Conservation (phyloP, 768 basidiomycete species). For the Podaxis pistillaris region DNA sequence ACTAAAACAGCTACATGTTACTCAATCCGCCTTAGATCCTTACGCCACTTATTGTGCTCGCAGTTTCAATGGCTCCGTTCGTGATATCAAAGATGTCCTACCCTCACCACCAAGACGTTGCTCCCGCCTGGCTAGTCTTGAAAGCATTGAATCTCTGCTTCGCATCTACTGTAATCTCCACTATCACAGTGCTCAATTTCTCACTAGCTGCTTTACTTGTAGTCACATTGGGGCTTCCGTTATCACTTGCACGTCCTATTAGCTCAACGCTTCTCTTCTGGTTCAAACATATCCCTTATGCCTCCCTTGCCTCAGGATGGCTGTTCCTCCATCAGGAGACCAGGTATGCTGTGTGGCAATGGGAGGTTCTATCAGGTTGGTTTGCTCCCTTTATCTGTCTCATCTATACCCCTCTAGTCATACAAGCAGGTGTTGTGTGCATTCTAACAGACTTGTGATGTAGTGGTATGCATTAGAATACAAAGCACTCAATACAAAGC, state of each 20-base stretch:
- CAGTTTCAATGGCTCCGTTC: slow-evolving; percentile 30
- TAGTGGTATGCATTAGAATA: slow-evolving; percentile 10
- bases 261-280: slow-evolving; percentile 22
- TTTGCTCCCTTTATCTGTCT: slow-evolving; percentile 79
- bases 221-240: slow-evolving; percentile 60
- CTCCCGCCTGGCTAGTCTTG: slow-evolving; percentile 49
- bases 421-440: slow-evolving; percentile 67
- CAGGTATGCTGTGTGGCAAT: slow-evolving; percentile 61
- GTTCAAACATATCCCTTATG: slow-evolving; percentile 37
- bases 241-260: slow-evolving; percentile 44
- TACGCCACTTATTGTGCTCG: slow-evolving; percentile 7
- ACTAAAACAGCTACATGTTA: background rate
- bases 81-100: slow-evolving; percentile 28
- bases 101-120: slow-evolving; percentile 24
- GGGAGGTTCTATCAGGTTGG: slow-evolving; percentile 81
- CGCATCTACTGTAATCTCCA: slow-evolving; percentile 81
- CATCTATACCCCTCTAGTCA: slow-evolving; percentile 71
- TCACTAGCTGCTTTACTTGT: slow-evolving; percentile 79
- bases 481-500: background rate
- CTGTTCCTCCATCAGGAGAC: slow-evolving; percentile 45
- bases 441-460: slow-evolving; percentile 31
- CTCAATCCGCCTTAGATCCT: slow-evolving; percentile 6
- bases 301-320: slow-evolving; percentile 56
- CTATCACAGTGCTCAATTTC: slow-evolving; percentile 89
- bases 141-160: slow-evolving; percentile 79